Evolutionary conservation across 176 grass and related monocot genomes (phyloP).

Genomic region (Calamus simplicifolius): DNA sequence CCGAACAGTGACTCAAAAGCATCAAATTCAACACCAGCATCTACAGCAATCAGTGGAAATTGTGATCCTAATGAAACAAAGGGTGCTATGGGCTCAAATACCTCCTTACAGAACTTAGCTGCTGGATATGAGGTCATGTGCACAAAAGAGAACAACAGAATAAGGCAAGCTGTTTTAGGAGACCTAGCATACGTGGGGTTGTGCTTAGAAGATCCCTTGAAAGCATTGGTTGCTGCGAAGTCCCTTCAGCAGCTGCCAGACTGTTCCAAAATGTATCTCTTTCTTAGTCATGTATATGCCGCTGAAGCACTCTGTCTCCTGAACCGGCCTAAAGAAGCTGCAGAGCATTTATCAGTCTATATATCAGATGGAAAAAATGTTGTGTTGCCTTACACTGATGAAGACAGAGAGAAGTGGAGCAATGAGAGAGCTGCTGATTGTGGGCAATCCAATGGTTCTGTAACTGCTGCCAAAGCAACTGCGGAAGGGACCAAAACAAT

Average conservation of each 20-base stretch:
- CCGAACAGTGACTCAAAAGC: constrained; percentile 34
- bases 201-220: constrained; percentile 68
- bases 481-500: constrained; percentile 38
- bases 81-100: constrained; percentile 30
- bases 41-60: constrained; percentile 26
- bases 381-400: constrained; percentile 52
- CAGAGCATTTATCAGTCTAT: constrained; percentile 59
- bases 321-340: constrained; percentile 59
- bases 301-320: constrained; percentile 71
- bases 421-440: constrained; percentile 59
- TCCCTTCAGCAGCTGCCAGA: constrained; percentile 39
- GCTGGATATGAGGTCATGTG: constrained; percentile 43
- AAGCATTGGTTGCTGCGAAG: constrained; percentile 55
- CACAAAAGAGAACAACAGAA: constrained; percentile 57
- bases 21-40: constrained; percentile 14
- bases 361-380: constrained; percentile 46
- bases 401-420: constrained; percentile 42
- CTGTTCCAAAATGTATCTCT: constrained; percentile 70
- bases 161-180: constrained; percentile 59
- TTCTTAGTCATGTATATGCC: constrained; percentile 65
- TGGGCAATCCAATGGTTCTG: constrained; percentile 36
- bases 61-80: constrained; percentile 38
- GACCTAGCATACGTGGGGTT: constrained; percentile 76
- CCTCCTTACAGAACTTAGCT: constrained; percentile 53
- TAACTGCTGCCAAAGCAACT: constrained; percentile 29